Evolutionary conservation across 1,284 basidiomycete genomes (phyloP), one percentile per base, ranked within the genome.

Genomic region (Agroathelia rolfsii): DNA sequence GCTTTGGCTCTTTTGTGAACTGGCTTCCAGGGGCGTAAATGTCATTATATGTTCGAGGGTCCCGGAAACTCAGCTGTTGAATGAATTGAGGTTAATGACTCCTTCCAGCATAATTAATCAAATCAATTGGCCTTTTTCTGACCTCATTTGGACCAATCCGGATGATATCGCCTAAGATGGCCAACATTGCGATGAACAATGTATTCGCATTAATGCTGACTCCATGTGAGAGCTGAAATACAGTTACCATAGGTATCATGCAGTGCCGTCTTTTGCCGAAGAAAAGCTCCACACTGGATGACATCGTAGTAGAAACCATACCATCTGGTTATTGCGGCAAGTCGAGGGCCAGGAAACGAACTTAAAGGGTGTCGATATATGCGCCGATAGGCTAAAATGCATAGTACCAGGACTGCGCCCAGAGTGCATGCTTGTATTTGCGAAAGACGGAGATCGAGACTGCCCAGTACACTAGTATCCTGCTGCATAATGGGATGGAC

Each of bases 31-130:
- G 24, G 13, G 40, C 36, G 36, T 59, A 56, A 22, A 59, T 56
- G 11, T 50, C 48, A 11, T 44, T 34, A 21, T 47, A 57, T 8
- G 45, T 56, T 2, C 30, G 35, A 4, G 50, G 50, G 26, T 51
- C 42, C 11, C 38, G 40, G 41, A 59, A 59, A 30, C 56, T 55
- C 11, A 59, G 39, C 56, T 58, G 31, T n/a, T n/a, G 36, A 29
- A 12, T n/a, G 6, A 13, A 6, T n/a, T n/a, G 1, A 12, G 13
- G 10, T 5, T 8, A 18, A 11, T 21, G 14, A 22, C 5, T 10
- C 12, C 8, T 7, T 8, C 6, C 16, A 8, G 14, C 14, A 5
- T 17, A 16, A 31, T 13, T 9, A 11, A 16, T 18, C 16, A 18
- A 15, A 22, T 9, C 18, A 18, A 11, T 13, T 11, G 6, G 14